Percentiles rank a stretch among this genome's conserved stretches.
These are phyloP conservation scores for Inonotus hispidus DNA, from an alignment of 1,284 basidiomycete species.

Conservation along the genomic window DNA sequence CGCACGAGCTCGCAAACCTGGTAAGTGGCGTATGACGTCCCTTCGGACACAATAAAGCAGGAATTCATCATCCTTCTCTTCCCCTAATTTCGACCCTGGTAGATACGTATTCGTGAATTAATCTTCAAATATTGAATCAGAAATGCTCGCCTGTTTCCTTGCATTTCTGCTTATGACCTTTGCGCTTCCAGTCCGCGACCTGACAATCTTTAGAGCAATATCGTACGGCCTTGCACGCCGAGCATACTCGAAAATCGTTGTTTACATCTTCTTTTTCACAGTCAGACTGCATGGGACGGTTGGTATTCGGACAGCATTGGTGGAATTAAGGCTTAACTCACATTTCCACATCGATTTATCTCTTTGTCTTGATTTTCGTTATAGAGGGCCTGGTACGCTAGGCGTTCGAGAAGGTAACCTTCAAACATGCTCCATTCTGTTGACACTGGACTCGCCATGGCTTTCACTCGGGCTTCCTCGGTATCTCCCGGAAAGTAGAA, in stretches of 20 bases:
- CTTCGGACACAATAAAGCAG: conserved; percentile 7
- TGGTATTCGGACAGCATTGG: neutral
- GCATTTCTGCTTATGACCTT: conserved; percentile 4
- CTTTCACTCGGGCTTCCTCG: neutral
- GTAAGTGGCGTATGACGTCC: conserved; percentile 6
- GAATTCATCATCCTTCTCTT: neutral
- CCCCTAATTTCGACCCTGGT: neutral
- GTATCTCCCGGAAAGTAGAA: neutral
- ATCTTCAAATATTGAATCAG: no score
- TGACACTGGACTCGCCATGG: neutral
- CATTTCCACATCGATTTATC: neutral
- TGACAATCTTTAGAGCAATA: conserved; percentile 13
- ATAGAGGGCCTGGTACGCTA: neutral
- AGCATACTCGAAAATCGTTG: neutral
- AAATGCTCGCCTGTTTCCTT: neutral
- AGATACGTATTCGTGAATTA: neutral
- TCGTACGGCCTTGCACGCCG: neutral
- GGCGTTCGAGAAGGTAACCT: conserved; percentile 1
- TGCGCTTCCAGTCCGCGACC: conserved; percentile 1
- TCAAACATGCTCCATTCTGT: conserved; percentile 6
- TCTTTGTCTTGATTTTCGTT: neutral
- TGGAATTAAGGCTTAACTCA: neutral
- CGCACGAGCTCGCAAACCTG: neutral
- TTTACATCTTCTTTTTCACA: neutral
- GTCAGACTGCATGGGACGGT: neutral